Percentiles rank a stretch among this genome's conserved stretches.
Conservation (phyloP, 331 rosid species). For the Quercus phellos region DNA sequence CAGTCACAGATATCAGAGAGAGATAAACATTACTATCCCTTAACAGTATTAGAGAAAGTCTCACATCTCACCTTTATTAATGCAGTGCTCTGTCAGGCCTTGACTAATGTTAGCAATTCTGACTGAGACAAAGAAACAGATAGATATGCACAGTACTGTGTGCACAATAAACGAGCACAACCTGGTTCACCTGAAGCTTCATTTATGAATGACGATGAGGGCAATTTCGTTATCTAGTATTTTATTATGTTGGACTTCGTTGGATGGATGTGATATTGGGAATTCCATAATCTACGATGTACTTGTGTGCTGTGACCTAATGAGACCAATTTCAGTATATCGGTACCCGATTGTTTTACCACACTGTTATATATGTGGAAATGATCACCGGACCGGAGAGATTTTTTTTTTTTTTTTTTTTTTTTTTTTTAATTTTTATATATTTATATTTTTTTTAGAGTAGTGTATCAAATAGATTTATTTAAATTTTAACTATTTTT, state of each 20-base stretch:
- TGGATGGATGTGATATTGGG: no score
- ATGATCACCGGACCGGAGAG: no score
- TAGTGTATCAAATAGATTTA: no score
- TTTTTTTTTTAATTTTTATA: no score
- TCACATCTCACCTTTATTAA: neutral
- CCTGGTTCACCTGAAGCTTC: neutral
- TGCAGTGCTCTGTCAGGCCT: neutral
- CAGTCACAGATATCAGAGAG: neutral
- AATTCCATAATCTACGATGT: no score
- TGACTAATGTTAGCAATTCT: neutral
- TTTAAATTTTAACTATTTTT: no score
- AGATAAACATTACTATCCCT: neutral
- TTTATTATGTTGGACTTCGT: no score
- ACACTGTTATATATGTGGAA: neutral
- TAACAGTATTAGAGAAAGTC: slow-evolving; percentile 1
- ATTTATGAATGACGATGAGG: neutral
- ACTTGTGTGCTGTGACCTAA: no score
- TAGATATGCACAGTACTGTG: neutral
- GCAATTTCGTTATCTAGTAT: neutral
- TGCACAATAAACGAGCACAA: neutral
- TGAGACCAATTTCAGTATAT: neutral
- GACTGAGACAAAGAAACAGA: neutral
- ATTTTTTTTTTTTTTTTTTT: no score
- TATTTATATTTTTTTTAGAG: no score
- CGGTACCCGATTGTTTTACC: neutral